phyloP scores from a whole-genome alignment of 2,329 filamentous ascomycete genomes.

The Colletotrichum liriopes region DNA sequence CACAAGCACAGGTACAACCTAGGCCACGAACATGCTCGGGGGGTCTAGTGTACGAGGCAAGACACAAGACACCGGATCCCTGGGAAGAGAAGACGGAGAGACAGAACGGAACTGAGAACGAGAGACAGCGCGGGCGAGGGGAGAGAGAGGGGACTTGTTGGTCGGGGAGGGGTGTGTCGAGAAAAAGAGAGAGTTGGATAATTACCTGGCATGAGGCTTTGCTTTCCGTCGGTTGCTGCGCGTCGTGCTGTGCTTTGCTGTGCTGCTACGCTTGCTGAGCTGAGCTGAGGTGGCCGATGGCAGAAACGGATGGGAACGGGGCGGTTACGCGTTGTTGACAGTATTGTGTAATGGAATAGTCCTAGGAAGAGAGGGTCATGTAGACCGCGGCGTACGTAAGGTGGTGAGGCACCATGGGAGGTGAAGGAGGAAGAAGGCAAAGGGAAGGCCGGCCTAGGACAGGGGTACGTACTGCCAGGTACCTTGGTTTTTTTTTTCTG shows the following conservation, averaged over 20 bases:
- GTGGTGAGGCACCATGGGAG: slow-evolving; percentile 2
- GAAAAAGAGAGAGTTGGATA: not conserved
- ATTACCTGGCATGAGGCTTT: slow-evolving; percentile 31
- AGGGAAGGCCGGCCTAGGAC: not conserved
- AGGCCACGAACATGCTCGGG: slow-evolving; percentile 31
- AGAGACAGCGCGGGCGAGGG: not conserved
- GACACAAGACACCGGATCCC: slow-evolving; percentile 36
- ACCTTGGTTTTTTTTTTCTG: not conserved
- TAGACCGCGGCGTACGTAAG: slow-evolving; percentile 12
- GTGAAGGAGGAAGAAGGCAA: not conserved
- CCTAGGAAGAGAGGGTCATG: not conserved
- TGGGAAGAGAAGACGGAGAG: slow-evolving; percentile 19
- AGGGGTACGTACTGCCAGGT: slow-evolving; percentile 14
- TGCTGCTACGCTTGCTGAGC: slow-evolving; percentile 17
- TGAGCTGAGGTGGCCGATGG: slow-evolving; percentile 11
- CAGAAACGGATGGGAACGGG: slow-evolving; percentile 3
- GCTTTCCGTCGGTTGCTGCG: slow-evolving; percentile 1
- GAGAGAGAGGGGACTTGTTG: slow-evolving; percentile 1
- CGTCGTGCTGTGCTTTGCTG: not conserved
- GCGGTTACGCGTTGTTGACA: slow-evolving; percentile 7
- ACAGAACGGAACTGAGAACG: not conserved
- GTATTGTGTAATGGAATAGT: not conserved
- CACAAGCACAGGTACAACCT: slow-evolving; percentile 35
- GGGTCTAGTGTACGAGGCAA: slow-evolving; percentile 29
- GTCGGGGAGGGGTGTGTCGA: slow-evolving; percentile 1